These are phyloP conservation scores for Hanseniaspora pseudoguilliermondii DNA, from an alignment of 805 yeast species.

Conservation along the genomic window DNA sequence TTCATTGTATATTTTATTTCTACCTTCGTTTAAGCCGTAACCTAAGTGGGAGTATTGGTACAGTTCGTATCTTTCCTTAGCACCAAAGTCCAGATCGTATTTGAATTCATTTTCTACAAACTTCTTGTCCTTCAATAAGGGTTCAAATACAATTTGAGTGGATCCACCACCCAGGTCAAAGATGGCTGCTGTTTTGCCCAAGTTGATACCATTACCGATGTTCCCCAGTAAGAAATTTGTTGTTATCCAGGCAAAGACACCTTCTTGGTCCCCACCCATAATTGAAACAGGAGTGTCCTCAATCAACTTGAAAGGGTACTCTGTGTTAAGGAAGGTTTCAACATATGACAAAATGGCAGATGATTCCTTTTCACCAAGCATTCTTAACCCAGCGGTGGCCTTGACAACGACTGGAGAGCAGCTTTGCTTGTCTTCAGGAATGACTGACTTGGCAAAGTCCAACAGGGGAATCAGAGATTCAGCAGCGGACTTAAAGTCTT, in stretches of 20 bases:
- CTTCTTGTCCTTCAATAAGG: conserved; percentile 51
- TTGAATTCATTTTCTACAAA: conserved; percentile 84
- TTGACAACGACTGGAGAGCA: conserved; percentile 94
- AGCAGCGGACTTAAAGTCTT: conserved; percentile 77
- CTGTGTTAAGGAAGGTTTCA: conserved; percentile 54
- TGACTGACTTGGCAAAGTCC: conserved; percentile 56
- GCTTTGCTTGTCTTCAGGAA: conserved; percentile 57
- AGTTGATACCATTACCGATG: conserved; percentile 61
- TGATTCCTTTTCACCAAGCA: conserved; percentile 67
- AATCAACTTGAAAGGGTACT: conserved; percentile 88
- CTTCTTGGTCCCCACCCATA: conserved; percentile 95
- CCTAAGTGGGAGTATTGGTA: conserved; percentile 94
- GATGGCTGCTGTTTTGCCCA: conserved; percentile 79
- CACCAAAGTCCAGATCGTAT: conserved; percentile 68
- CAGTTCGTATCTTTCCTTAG: conserved; percentile 51
- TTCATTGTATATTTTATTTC: conserved; percentile 61
- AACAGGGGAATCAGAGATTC: conserved; percentile 74
- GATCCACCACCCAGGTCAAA: conserved; percentile 98
- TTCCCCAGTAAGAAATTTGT: conserved; percentile 87
- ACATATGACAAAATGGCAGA: conserved; percentile 63
- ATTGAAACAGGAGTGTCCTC: conserved; percentile 70
- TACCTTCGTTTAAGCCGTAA: conserved; percentile 89
- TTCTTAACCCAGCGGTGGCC: conserved; percentile 94
- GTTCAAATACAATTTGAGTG: conserved; percentile 97
- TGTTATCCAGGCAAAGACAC: conserved; percentile 98